These are phyloP conservation scores for Backusella westeae DNA, from an alignment of 192 early-diverging fungal genomes.

Conservation along the genomic window DNA sequence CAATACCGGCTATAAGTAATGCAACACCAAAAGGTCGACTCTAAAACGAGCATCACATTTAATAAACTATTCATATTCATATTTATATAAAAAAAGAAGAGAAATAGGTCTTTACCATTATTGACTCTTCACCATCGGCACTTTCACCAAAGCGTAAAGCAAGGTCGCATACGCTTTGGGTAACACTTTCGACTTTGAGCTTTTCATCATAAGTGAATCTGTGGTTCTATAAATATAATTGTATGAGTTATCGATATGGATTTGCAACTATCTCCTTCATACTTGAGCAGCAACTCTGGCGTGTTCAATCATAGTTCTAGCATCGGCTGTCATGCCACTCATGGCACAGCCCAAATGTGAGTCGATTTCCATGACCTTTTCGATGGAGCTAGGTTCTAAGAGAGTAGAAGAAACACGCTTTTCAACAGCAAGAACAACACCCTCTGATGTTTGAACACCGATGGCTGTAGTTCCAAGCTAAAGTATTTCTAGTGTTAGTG, in stretches of 20 bases:
- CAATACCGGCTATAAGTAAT: conserved; percentile 93
- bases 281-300: conserved; percentile 95
- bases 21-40: conserved; percentile 99
- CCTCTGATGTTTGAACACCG: conserved; percentile 94
- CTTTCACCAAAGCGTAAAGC: conserved; percentile 97
- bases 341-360: conserved; percentile 94
- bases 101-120: conserved; percentile 71
- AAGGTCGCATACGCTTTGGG: conserved; percentile 97
- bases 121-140: conserved; percentile 93
- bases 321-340: conserved; percentile 94
- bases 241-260: not conserved
- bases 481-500: not conserved
- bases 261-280: not conserved
- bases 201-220: conserved; percentile 93
- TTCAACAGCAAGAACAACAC: conserved; percentile 94
- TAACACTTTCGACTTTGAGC: conserved; percentile 95
- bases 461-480: conserved; percentile 94
- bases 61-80: not conserved
- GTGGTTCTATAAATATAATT: conserved; percentile 68
- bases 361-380: conserved; percentile 99
- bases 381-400: conserved; percentile 91
- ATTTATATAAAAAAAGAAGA: not conserved
- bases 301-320: conserved; percentile 98
- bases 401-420: conserved; percentile 94
- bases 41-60: conserved; percentile 37